These are phyloP conservation scores for Diaporthe sp. DNA, from an alignment of 2,329 filamentous ascomycete species.

Conservation along the genomic window DNA sequence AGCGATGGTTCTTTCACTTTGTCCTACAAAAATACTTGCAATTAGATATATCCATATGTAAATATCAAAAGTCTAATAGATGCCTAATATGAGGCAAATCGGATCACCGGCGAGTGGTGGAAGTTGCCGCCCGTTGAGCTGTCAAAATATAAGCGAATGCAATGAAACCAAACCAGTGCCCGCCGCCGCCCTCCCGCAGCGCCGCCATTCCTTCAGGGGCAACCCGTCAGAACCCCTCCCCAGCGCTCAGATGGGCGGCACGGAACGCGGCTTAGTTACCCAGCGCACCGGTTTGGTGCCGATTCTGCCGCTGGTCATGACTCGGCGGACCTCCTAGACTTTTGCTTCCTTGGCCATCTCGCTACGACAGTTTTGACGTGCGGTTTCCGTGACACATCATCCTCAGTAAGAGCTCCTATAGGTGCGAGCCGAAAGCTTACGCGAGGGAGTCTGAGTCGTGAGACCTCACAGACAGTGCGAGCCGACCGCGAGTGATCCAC, in stretches of 20 bases:
- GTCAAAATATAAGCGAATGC: not conserved
- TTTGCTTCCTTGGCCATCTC: not conserved
- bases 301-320: conserved; percentile 1
- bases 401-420: not conserved
- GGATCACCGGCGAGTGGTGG: not conserved
- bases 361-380: not conserved
- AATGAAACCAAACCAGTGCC: not conserved
- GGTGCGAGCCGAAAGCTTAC: not conserved
- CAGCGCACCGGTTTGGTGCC: conserved; percentile 9
- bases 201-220: not conserved
- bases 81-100: not conserved
- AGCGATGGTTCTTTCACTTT: not conserved
- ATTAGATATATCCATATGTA: not conserved
- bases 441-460: conserved; percentile 14
- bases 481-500: not conserved
- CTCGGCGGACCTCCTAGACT: not conserved
- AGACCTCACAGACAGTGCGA: conserved; percentile 2
- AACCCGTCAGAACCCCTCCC: not conserved
- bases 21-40: not conserved
- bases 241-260: conserved; percentile 12
- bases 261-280: conserved; percentile 3
- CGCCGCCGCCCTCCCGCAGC: not conserved
- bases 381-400: conserved; percentile 2
- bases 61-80: not conserved
- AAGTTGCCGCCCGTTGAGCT: not conserved